Conservation (phyloP, 495 filamentous ascomycete species). For the Trichoderma virens region DNA sequence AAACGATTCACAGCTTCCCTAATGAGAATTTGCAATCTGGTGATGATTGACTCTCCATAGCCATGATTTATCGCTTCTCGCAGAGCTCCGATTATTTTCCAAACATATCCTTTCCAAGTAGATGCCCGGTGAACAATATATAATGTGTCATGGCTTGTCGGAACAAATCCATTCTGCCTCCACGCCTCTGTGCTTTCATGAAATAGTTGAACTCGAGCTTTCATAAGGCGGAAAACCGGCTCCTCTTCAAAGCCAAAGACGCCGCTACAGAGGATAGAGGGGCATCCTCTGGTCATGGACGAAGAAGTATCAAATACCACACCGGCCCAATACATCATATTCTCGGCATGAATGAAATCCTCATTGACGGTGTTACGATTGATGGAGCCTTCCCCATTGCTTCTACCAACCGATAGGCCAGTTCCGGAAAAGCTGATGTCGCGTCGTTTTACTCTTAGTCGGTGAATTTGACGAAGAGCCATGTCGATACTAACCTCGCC, state of each 20-base stretch:
- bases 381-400: background rate
- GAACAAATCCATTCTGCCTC: background rate
- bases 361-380: background rate
- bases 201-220: background rate
- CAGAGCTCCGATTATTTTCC: background rate
- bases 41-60: background rate
- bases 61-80: conserved; percentile 1
- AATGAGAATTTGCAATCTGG: background rate
- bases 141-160: background rate
- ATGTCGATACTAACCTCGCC: background rate
- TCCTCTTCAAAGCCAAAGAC: conserved; percentile 1
- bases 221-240: background rate
- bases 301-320: conserved; percentile 1
- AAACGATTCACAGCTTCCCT: background rate
- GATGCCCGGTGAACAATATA: background rate
- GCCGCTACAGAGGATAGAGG: background rate
- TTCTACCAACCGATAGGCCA: background rate
- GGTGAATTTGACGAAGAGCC: background rate
- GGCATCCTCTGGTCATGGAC: background rate
- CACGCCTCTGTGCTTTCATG: background rate
- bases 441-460: background rate
- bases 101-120: background rate
- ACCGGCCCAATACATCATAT: conserved; percentile 3
- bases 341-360: background rate
- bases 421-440: background rate